Conservation (phyloP, 176 grass and related monocot genomes). For the Bromus sterilis region DNA sequence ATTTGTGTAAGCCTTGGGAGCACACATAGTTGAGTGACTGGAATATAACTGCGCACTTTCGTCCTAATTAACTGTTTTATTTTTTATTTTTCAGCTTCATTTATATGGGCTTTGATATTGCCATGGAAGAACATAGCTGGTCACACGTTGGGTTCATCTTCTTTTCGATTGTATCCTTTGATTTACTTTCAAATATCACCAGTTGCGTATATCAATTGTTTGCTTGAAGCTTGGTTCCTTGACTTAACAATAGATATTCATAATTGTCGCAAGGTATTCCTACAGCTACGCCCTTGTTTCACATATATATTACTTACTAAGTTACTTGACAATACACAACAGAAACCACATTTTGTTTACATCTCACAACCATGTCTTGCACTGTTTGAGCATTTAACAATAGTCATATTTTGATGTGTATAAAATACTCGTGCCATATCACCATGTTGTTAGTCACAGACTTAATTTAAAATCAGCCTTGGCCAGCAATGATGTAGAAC, state of each 20-base stretch:
- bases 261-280: conserved; percentile 86
- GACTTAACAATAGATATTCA: conserved; percentile 87
- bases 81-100: conserved; percentile 69
- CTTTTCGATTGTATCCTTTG: conserved; percentile 99
- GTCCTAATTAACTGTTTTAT: background rate
- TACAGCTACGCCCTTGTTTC: background rate
- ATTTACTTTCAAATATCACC: background rate
- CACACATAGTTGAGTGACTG: background rate
- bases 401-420: background rate
- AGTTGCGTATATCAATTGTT: background rate
- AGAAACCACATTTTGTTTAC: conserved; percentile 2
- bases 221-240: conserved; percentile 48
- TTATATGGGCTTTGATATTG: conserved; percentile 99
- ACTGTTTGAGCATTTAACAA: conserved; percentile 2
- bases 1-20: conserved; percentile 84
- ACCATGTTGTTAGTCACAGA: background rate
- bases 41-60: background rate
- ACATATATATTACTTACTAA: background rate
- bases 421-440: background rate
- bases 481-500: background rate
- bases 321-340: background rate
- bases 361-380: conserved; percentile 7
- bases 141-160: conserved; percentile 97
- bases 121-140: conserved; percentile 99
- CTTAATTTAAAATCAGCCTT: background rate